Base-by-base conservation (phyloP, 306 rosid species). In the Quercus glauca region DNA sequence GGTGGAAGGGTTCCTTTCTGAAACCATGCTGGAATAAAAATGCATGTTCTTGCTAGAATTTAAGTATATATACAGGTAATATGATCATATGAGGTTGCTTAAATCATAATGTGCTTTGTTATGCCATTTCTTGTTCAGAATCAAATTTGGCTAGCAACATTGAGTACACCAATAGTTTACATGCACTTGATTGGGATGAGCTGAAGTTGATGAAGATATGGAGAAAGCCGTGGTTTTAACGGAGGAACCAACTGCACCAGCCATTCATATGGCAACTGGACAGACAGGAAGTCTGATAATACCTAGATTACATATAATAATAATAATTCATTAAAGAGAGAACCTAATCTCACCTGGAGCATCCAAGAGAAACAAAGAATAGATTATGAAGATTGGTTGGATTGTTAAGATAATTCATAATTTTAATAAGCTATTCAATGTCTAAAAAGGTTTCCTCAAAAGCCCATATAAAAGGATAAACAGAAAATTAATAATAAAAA, bases 241-340 rank as follows among this genome's bases (percentile, higher is more conserved):
- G 93, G 89, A 80, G 99, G 99, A 84, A 92, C 94, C 87, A 94
- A 84, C 83, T 91, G 98, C 73, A 94, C 93, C 78, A 92, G 83
- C 98, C 98, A 94, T 75, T 92, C 97, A 79, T 92, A 85, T 60
- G 97, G 94, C 91, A 94, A 87, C 84, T 91, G 87, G 80, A 90
- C 97, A 11, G 97, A 92, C 67, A 97, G 92, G 67, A 92, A 94
- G 86, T 92, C 97, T 78, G 87, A 92, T 20, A 94, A 83, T 73
- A 82, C 94, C 98, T 92, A 80, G 51, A 49, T 19, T 52, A 5
- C 65, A 78, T 41, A 19, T 78, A 58, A 67, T 15, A 71, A 71
- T 35, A 43, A 49, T 18, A 5, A 72, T 37, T 21, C 37, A n/a
- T 17, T 14, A 49, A 71, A 79, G 29, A 70, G 45, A 37, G 25